These are phyloP conservation scores for Taxillus chinensis DNA, from an alignment of 164 flowering plant genomes.

Conservation along the genomic window DNA sequence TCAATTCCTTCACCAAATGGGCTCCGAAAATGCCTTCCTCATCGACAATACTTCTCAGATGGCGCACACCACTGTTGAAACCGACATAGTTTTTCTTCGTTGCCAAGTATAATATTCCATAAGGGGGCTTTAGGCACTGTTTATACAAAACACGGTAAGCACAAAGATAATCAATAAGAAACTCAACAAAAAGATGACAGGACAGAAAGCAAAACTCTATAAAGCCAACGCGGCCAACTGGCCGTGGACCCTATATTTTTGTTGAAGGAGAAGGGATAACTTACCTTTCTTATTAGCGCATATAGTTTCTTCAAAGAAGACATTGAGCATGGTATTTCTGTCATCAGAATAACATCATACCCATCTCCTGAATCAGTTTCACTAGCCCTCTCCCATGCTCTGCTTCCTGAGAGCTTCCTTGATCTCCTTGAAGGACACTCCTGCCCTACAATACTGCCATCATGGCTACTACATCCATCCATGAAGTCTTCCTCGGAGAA, in stretches of 20 bases:
- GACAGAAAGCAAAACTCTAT: neutral
- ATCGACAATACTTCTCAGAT: conserved; percentile 54
- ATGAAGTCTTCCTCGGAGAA: conserved; percentile 87
- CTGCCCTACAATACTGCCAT: conserved; percentile 61
- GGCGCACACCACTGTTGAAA: conserved; percentile 46
- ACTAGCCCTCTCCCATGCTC: conserved; percentile 84
- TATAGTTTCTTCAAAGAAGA: conserved; percentile 65
- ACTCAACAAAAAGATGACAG: neutral
- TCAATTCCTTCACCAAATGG: conserved; percentile 53
- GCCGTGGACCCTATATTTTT: no score
- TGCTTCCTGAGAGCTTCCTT: conserved; percentile 84
- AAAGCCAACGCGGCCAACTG: no score
- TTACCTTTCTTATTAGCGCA: conserved; percentile 71
- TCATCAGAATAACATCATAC: conserved; percentile 78
- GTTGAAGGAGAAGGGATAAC: conserved; percentile 4
- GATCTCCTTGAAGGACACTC: conserved; percentile 66
- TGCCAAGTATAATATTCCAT: conserved; percentile 74
- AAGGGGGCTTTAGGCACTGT: conserved; percentile 87
- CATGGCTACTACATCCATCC: conserved; percentile 84
- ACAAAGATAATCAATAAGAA: neutral
- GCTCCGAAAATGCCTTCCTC: conserved; percentile 77
- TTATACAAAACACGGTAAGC: neutral
- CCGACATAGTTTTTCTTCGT: conserved; percentile 66
- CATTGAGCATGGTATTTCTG: conserved; percentile 66
- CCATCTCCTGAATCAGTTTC: conserved; percentile 69